Evolutionary conservation across 2,329 filamentous ascomycete genomes (phyloP).

Genomic region (Botrytis porri): DNA sequence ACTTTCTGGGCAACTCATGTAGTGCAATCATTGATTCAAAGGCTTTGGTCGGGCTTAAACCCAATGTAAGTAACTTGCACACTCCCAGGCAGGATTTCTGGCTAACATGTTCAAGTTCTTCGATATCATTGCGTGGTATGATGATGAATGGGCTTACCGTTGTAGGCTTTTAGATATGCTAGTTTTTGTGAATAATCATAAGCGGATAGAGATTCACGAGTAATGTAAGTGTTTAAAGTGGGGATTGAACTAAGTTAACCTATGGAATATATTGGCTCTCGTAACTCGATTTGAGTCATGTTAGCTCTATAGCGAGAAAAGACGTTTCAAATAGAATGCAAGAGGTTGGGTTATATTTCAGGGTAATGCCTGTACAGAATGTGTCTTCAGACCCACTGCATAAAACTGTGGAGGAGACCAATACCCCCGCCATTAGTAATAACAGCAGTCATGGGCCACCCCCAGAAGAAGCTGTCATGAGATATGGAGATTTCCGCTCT

Average conservation of each 20-base stretch:
- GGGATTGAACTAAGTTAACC: background rate
- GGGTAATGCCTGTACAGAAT: background rate
- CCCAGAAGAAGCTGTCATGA: background rate
- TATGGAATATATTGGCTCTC: background rate
- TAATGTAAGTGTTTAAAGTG: background rate
- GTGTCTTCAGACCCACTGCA: background rate
- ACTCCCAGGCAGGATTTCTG: background rate
- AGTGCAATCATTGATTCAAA: background rate
- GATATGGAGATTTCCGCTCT: background rate
- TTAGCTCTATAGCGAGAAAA: background rate
- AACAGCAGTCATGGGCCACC: background rate
- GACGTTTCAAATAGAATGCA: background rate
- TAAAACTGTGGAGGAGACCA: background rate
- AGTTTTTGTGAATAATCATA: background rate
- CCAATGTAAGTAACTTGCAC: background rate
- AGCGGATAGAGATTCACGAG: background rate
- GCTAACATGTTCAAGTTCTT: background rate
- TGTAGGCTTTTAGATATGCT: background rate
- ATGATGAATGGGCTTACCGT: background rate
- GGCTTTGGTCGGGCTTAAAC: background rate
- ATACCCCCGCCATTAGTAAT: background rate
- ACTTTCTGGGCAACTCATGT: background rate
- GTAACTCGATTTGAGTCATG: background rate
- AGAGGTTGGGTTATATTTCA: background rate
- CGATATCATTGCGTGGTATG: background rate